Evolutionary conservation across 148 eudicot genomes (phyloP).

Genomic region (Dysphania ambrosioides): DNA sequence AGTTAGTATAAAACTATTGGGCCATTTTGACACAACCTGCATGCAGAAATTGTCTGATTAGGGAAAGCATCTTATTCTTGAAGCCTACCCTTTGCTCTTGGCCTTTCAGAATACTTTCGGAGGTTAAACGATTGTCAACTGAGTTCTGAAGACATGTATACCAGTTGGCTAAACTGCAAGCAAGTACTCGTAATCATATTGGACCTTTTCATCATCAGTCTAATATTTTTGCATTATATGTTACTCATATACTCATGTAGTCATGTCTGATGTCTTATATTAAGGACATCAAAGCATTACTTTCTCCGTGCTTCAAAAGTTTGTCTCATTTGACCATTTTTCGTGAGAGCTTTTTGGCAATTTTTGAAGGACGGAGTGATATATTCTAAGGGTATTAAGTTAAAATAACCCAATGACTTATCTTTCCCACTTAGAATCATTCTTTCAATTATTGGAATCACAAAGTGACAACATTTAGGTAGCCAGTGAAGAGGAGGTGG

Average conservation of each 20-base stretch:
- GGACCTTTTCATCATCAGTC: conserved; percentile 6
- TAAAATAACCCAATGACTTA: neutral
- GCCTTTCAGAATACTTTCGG: neutral
- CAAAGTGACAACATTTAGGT: neutral
- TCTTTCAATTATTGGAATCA: neutral
- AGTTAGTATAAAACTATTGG: neutral
- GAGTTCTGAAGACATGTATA: neutral
- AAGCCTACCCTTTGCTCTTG: neutral
- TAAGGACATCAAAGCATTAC: neutral
- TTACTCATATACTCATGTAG: conserved; percentile 4
- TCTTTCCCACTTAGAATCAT: neutral
- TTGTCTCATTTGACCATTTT: too few relatives aligned
- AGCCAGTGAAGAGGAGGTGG: neutral
- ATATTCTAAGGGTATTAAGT: neutral
- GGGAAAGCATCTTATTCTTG: neutral
- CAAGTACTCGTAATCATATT: conserved; percentile 14
- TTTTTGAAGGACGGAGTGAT: too few relatives aligned
- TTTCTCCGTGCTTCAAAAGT: too few relatives aligned
- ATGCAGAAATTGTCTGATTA: neutral
- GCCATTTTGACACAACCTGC: neutral
- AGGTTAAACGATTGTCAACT: neutral
- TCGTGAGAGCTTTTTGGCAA: too few relatives aligned
- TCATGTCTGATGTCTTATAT: too few relatives aligned
- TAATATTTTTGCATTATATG: conserved; percentile 9
- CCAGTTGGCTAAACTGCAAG: neutral